A percentile compares a stretch with the other conserved stretches of the same genome.
Evolutionary conservation across 306 rosid species (phyloP).

Genomic region (Oemleria cerasiformis): DNA sequence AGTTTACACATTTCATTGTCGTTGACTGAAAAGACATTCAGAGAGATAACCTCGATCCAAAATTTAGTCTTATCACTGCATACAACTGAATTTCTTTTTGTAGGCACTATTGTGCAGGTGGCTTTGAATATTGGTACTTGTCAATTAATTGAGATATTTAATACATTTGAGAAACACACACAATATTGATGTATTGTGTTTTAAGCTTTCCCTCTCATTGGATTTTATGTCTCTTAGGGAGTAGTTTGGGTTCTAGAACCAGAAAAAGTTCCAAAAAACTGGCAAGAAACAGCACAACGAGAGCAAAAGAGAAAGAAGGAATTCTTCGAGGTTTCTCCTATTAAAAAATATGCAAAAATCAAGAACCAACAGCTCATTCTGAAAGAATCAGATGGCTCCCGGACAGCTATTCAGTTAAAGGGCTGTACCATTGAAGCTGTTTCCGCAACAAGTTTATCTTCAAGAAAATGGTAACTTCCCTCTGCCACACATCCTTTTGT

Average conservation of each 20-base stretch:
- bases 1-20: neutral
- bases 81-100: neutral
- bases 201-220: constrained; percentile 23
- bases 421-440: constrained; percentile 71
- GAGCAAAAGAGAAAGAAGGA: constrained; percentile 65
- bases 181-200: neutral
- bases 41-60: neutral
- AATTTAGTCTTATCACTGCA: constrained; percentile 1
- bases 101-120: neutral
- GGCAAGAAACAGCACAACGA: constrained; percentile 38
- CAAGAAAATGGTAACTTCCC: constrained; percentile 76
- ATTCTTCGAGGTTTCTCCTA: constrained; percentile 59
- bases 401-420: constrained; percentile 46
- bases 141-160: neutral
- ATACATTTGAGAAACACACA: neutral
- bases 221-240: constrained; percentile 52
- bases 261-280: constrained; percentile 49
- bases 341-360: constrained; percentile 60
- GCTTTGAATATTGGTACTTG: neutral
- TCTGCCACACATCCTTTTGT: neutral
- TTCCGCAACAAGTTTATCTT: constrained; percentile 59
- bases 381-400: constrained; percentile 54
- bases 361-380: constrained; percentile 47
- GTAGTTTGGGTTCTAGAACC: constrained; percentile 78
- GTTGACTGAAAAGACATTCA: neutral